These are phyloP conservation scores for Chamaecrista fasciculata DNA, from an alignment of 306 rosid genomes.

Conservation along the genomic window DNA sequence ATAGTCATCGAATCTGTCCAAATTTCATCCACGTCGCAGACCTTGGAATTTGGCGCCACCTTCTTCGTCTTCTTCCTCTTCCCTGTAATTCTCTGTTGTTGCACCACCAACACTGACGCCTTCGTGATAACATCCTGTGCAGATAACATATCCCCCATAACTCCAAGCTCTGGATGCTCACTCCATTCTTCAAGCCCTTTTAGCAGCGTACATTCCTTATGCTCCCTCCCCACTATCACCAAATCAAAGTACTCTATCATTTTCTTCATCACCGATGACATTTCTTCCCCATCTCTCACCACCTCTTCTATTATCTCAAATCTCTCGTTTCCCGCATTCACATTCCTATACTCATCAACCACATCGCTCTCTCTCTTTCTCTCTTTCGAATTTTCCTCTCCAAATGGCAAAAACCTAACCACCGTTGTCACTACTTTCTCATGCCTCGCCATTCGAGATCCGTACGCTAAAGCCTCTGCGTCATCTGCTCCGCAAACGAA, in stretches of 20 bases:
- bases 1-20: constrained; percentile 39
- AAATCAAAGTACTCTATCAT: constrained; percentile 64
- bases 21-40: constrained; percentile 9
- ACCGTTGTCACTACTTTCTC: constrained; percentile 46
- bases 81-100: constrained; percentile 59
- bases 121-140: constrained; percentile 48
- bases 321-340: constrained; percentile 38
- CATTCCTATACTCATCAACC: constrained; percentile 48
- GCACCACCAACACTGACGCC: constrained; percentile 62
- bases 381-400: constrained; percentile 50
- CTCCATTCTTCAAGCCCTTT: constrained; percentile 55
- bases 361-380: constrained; percentile 53
- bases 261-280: constrained; percentile 35
- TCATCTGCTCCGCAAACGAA: constrained; percentile 76
- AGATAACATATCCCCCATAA: constrained; percentile 66
- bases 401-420: constrained; percentile 56
- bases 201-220: constrained; percentile 39
- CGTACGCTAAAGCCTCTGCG: constrained; percentile 63
- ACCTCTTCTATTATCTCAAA: constrained; percentile 63
- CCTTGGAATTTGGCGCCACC: constrained; percentile 12
- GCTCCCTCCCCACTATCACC: constrained; percentile 57
- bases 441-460: constrained; percentile 56
- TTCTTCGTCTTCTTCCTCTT: background rate
- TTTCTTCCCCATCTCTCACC: constrained; percentile 57
- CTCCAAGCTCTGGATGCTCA: constrained; percentile 65